Conservation (phyloP, 768 basidiomycete genomes). For the Macrocybe gigantea region DNA sequence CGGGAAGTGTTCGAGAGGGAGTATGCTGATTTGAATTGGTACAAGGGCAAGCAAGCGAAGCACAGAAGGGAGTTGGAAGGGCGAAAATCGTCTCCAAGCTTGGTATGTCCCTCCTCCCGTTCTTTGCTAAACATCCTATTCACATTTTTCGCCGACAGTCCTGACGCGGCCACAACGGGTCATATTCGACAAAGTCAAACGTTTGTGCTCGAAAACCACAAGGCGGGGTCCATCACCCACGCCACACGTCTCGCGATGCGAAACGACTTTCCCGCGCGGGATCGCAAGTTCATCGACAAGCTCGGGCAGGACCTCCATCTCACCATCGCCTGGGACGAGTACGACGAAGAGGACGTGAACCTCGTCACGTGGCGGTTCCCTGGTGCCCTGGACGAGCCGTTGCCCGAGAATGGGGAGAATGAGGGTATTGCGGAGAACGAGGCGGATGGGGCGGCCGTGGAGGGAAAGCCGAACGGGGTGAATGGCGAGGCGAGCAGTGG, state of each 20-base stretch:
- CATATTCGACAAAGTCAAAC: conserved; percentile 75
- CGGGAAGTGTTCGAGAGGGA: conserved; percentile 89
- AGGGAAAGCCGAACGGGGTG: conserved; percentile 17
- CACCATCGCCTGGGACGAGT: conserved; percentile 87
- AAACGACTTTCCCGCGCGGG: conserved; percentile 75
- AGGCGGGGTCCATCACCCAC: conserved; percentile 23
- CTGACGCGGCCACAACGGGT: conserved; percentile 69
- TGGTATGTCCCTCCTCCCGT: conserved; percentile 39
- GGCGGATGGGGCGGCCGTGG: conserved; percentile 2
- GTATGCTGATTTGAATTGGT: conserved; percentile 86
- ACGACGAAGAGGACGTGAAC: conserved; percentile 76
- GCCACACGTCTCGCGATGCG: conserved; percentile 54
- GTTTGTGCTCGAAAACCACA: conserved; percentile 55
- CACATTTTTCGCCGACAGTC: conserved; percentile 30
- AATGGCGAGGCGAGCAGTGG: conserved; percentile 29
- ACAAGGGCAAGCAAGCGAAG: conserved; percentile 87
- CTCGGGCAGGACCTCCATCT: conserved; percentile 78
- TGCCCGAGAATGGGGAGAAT: conserved; percentile 22
- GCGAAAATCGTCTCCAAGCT: conserved; percentile 52
- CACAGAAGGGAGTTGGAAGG: conserved; percentile 61
- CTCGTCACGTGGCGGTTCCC: conserved; percentile 67
- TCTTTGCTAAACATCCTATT: neutral
- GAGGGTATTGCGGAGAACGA: neutral
- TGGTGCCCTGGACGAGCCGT: conserved; percentile 25
- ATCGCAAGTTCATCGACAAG: conserved; percentile 72